Conservation (phyloP, 1,284 basidiomycete genomes). For the Golubevia sp. region DNA sequence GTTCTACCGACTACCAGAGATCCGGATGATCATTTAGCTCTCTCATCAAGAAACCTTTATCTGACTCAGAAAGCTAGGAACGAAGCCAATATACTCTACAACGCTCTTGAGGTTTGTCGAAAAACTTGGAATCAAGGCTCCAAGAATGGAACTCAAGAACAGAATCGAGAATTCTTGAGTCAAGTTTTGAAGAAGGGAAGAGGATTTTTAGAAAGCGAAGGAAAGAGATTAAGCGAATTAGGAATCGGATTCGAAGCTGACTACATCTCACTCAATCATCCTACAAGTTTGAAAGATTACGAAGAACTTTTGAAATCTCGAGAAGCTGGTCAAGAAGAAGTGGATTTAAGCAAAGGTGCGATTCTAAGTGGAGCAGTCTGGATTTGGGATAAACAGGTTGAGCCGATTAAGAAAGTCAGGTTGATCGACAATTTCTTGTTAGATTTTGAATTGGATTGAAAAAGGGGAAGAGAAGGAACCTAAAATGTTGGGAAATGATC, state of each 20-base stretch:
- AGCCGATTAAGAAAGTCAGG: slow-evolving; percentile 72
- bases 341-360: slow-evolving; percentile 65
- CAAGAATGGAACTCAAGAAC: not conserved
- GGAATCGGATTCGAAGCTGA: slow-evolving; percentile 73
- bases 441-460: slow-evolving; percentile 64
- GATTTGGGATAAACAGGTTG: slow-evolving; percentile 64
- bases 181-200: slow-evolving; percentile 15
- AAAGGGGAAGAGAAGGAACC: too few relatives aligned
- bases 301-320: slow-evolving; percentile 64
- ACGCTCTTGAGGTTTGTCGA: slow-evolving; percentile 70
- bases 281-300: slow-evolving; percentile 68
- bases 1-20: slow-evolving; percentile 79
- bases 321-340: slow-evolving; percentile 36
- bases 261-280: slow-evolving; percentile 87
- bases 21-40: slow-evolving; percentile 71
- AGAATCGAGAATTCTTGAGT: slow-evolving; percentile 30
- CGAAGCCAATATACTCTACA: slow-evolving; percentile 74
- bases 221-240: slow-evolving; percentile 37
- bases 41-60: slow-evolving; percentile 90
- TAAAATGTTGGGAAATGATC: too few relatives aligned
- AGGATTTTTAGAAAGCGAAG: slow-evolving; percentile 5
- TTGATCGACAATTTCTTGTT: slow-evolving; percentile 91
- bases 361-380: slow-evolving; percentile 87
- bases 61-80: slow-evolving; percentile 71
- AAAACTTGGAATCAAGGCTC: slow-evolving; percentile 40